phyloP scores from a whole-genome alignment of 2,329 filamentous ascomycete species.

The Eutypa lata region DNA sequence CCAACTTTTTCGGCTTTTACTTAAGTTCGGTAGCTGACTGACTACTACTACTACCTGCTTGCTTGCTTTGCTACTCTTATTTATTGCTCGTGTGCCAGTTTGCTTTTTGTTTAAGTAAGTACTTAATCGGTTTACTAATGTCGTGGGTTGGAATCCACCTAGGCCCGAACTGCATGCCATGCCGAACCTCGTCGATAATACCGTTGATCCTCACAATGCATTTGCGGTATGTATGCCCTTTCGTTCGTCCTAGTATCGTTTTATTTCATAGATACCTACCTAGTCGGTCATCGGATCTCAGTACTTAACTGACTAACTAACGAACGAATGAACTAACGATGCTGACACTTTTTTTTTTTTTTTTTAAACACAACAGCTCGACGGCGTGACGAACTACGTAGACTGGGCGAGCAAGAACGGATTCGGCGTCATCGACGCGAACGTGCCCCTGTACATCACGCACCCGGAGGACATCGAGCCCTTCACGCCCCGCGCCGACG shows the following conservation, averaged over 20 bases:
- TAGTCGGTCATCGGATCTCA: too few species aligned
- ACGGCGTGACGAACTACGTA: constrained; percentile 76
- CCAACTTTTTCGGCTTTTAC: too few species aligned
- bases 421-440: constrained; percentile 87
- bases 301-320: too few species aligned
- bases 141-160: too few species aligned
- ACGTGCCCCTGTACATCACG: constrained; percentile 76
- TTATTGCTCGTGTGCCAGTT: too few species aligned
- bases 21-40: too few species aligned
- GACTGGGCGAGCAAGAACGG: constrained; percentile 75
- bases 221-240: constrained; percentile 67
- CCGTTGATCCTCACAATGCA: constrained; percentile 77
- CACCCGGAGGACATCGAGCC: constrained; percentile 54
- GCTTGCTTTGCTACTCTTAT: too few species aligned
- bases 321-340: too few species aligned
- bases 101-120: too few species aligned
- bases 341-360: constrained; percentile 1
- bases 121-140: too few species aligned
- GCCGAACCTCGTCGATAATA: constrained; percentile 66
- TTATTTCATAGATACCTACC: too few species aligned
- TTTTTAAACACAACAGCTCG: constrained; percentile 62
- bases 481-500: constrained; percentile 42
- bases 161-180: constrained; percentile 70
- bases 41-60: constrained; percentile 2
- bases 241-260: too few species aligned